These are phyloP conservation scores for Xylaria multiplex DNA, from an alignment of 2,329 filamentous ascomycete species.

Conservation along the genomic window DNA sequence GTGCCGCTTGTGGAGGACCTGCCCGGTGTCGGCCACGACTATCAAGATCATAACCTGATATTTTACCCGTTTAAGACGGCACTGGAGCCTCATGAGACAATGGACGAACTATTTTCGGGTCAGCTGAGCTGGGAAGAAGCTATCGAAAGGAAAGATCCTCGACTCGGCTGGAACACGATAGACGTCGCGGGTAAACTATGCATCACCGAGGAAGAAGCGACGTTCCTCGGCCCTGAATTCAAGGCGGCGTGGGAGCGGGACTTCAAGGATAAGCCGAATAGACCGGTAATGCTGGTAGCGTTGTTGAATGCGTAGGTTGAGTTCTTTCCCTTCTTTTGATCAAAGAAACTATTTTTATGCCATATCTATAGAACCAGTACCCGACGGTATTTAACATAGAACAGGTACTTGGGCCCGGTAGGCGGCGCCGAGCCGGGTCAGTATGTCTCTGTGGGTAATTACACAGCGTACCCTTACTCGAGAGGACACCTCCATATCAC, in stretches of 20 bases:
- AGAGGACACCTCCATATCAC: conserved; percentile 70
- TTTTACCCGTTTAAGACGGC: conserved; percentile 61
- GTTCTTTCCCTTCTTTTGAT: neutral
- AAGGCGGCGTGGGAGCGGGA: conserved; percentile 61
- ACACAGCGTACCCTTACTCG: conserved; percentile 68
- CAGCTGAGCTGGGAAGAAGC: conserved; percentile 41
- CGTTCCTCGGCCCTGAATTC: conserved; percentile 61
- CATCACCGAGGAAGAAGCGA: conserved; percentile 60
- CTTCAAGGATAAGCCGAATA: conserved; percentile 54
- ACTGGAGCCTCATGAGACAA: conserved; percentile 58
- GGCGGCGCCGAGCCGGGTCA: conserved; percentile 48
- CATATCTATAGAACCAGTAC: neutral
- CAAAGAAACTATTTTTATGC: neutral
- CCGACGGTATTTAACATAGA: neutral
- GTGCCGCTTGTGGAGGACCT: conserved; percentile 62
- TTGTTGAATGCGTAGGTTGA: conserved; percentile 51
- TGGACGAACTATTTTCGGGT: conserved; percentile 48
- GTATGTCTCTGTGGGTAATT: conserved; percentile 62
- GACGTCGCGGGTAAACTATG: conserved; percentile 62
- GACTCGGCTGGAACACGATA: conserved; percentile 64
- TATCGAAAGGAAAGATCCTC: conserved; percentile 42
- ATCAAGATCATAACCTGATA: conserved; percentile 62
- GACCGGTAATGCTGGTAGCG: conserved; percentile 57
- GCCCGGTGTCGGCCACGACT: conserved; percentile 62
- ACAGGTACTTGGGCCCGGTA: conserved; percentile 22